phyloP scores from a whole-genome alignment of 805 yeast species.

The Suhomyces sp. region DNA sequence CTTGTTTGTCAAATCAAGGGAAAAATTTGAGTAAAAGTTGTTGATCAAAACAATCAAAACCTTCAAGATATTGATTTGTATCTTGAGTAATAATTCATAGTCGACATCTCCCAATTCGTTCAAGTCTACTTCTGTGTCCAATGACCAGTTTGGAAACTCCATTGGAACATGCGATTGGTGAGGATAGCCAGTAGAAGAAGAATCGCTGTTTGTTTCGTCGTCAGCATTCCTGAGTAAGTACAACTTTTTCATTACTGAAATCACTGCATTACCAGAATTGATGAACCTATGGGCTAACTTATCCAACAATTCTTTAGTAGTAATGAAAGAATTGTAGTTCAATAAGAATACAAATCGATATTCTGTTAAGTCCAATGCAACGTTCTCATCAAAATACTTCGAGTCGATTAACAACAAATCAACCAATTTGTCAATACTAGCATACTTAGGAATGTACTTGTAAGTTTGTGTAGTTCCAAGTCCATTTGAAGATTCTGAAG shows the following conservation, averaged over 20 bases:
- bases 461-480: slow-evolving; percentile 8
- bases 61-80: slow-evolving; percentile 79
- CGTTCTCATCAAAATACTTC: slow-evolving; percentile 49
- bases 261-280: slow-evolving; percentile 45
- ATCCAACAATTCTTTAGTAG: slow-evolving; percentile 40
- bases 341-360: slow-evolving; percentile 42
- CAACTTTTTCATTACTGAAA: slow-evolving; percentile 40
- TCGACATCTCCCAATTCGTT: slow-evolving; percentile 50
- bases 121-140: slow-evolving; percentile 36
- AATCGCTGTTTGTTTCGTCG: slow-evolving; percentile 8
- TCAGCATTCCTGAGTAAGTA: slow-evolving; percentile 15
- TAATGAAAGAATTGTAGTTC: slow-evolving; percentile 40
- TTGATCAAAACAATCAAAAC: slow-evolving; percentile 68
- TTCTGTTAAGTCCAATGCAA: slow-evolving; percentile 39
- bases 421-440: slow-evolving; percentile 70
- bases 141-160: slow-evolving; percentile 62
- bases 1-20: slow-evolving; percentile 63
- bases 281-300: slow-evolving; percentile 41
- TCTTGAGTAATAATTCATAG: slow-evolving; percentile 67
- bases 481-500: slow-evolving; percentile 13
- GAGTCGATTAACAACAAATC: slow-evolving; percentile 76
- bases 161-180: slow-evolving; percentile 9
- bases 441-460: slow-evolving; percentile 30
- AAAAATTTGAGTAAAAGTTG: slow-evolving; percentile 73
- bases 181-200: slow-evolving; percentile 4